Conservation (phyloP, 441 rosid species). For the Pelargonium citronellum region DNA sequence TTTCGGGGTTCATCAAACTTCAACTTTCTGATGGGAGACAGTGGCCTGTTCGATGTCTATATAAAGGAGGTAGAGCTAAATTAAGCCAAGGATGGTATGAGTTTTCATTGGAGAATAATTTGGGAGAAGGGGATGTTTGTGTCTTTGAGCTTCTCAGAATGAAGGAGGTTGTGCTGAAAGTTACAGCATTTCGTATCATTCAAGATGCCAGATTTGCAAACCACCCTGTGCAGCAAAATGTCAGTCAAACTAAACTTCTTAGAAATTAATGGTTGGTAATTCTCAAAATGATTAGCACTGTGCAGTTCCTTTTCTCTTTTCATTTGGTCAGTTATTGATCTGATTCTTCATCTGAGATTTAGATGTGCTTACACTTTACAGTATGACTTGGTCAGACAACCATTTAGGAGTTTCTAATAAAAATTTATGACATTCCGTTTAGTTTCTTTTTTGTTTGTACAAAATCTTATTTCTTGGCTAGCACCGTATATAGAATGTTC, state of each 20-base stretch:
- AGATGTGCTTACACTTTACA: slow-evolving; percentile 24
- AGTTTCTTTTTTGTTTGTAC: neutral
- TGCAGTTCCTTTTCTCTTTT: slow-evolving; percentile 16
- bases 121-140: slow-evolving; percentile 97
- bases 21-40: slow-evolving; percentile 73
- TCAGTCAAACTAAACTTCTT: slow-evolving; percentile 19
- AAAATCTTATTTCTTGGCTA: slow-evolving; percentile 28
- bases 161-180: slow-evolving; percentile 80
- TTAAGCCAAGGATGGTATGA: slow-evolving; percentile 95
- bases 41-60: slow-evolving; percentile 89
- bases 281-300: slow-evolving; percentile 21
- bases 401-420: slow-evolving; percentile 22
- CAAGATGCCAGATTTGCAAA: slow-evolving; percentile 30
- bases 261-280: slow-evolving; percentile 21
- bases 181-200: slow-evolving; percentile 61
- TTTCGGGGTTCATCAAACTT: slow-evolving; percentile 82
- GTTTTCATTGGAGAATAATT: slow-evolving; percentile 72
- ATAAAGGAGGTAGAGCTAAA: slow-evolving; percentile 84
- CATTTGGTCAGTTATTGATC: slow-evolving; percentile 19
- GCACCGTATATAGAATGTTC: slow-evolving; percentile 40
- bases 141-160: slow-evolving; percentile 69
- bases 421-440: neutral
- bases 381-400: slow-evolving; percentile 26
- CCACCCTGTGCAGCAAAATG: slow-evolving; percentile 21
- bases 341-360: slow-evolving; percentile 15